Conservation (phyloP, 2,329 filamentous ascomycete genomes). For the Aspergillus hiratsukae region DNA sequence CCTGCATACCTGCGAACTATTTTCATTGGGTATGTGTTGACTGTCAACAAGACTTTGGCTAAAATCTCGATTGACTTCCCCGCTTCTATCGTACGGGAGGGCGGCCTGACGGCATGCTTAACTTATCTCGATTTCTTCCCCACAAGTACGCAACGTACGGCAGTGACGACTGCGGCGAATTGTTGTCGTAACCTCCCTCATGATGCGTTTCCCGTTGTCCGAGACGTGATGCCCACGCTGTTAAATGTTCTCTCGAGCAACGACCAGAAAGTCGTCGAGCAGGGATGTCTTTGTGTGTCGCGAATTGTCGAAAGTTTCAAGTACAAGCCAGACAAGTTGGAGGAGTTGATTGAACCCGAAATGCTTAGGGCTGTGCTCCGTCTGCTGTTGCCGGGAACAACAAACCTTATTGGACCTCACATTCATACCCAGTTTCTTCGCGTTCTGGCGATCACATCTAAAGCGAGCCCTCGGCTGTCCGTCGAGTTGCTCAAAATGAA, state of each 20-base stretch:
- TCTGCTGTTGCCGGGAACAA: constrained; percentile 85
- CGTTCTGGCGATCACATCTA: constrained; percentile 83
- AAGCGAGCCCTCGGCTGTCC: constrained; percentile 80
- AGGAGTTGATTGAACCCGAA: constrained; percentile 85
- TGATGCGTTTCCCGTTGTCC: constrained; percentile 85
- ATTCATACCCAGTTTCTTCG: constrained; percentile 96
- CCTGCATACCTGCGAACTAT: not conserved
- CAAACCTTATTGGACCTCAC: constrained; percentile 87
- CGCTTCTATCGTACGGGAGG: constrained; percentile 89
- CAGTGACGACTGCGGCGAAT: constrained; percentile 94
- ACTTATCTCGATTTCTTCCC: constrained; percentile 97
- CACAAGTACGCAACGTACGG: constrained; percentile 92
- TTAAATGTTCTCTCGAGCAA: constrained; percentile 85
- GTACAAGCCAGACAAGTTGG: constrained; percentile 78
- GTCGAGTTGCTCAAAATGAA: constrained; percentile 93
- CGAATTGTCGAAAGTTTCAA: constrained; percentile 97
- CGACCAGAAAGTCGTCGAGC: constrained; percentile 94
- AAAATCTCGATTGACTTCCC: constrained; percentile 98
- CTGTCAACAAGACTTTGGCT: constrained; percentile 65
- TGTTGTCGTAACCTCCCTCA: constrained; percentile 96
- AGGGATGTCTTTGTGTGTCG: constrained; percentile 91
- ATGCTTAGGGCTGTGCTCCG: constrained; percentile 80
- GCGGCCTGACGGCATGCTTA: constrained; percentile 89
- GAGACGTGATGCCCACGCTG: constrained; percentile 94
- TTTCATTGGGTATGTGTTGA: constrained; percentile 5